phyloP scores from a whole-genome alignment of 257 asterid species.

The Ballota nigra region DNA sequence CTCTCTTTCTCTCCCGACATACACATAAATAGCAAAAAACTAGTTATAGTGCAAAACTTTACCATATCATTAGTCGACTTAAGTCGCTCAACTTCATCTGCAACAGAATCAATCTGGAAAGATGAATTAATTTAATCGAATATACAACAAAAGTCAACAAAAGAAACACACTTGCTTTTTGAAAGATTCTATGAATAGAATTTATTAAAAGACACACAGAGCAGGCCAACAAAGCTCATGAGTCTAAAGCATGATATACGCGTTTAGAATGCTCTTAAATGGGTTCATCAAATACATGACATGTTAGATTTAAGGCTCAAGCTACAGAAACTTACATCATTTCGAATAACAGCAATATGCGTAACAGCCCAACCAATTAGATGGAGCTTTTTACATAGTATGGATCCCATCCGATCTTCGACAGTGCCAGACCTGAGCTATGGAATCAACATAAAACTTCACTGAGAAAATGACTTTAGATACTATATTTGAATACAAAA shows the following conservation, averaged over 20 bases:
- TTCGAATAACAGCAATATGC: constrained; percentile 54
- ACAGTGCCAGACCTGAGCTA: constrained; percentile 97
- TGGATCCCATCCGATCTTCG: constrained; percentile 66
- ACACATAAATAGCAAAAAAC: background rate
- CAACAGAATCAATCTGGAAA: constrained; percentile 84
- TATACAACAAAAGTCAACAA: background rate
- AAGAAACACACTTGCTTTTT: background rate
- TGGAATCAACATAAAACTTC: constrained; percentile 49
- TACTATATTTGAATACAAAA: background rate
- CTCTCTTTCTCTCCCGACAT: no score
- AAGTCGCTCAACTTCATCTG: constrained; percentile 82
- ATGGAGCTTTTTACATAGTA: constrained; percentile 60
- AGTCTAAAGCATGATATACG: background rate
- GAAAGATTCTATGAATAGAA: background rate
- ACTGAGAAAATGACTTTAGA: constrained; percentile 32
- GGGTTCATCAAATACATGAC: constrained; percentile 2
- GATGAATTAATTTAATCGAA: background rate
- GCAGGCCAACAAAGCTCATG: background rate
- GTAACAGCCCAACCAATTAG: constrained; percentile 78
- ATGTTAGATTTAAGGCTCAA: background rate
- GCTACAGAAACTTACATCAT: constrained; percentile 54
- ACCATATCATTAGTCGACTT: constrained; percentile 82
- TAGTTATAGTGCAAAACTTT: constrained; percentile 21
- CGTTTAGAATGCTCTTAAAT: background rate
- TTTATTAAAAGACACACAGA: background rate